Evolutionary conservation across 2,329 filamentous ascomycete species (phyloP).

Genomic region (Talaromyces atroroseus): DNA sequence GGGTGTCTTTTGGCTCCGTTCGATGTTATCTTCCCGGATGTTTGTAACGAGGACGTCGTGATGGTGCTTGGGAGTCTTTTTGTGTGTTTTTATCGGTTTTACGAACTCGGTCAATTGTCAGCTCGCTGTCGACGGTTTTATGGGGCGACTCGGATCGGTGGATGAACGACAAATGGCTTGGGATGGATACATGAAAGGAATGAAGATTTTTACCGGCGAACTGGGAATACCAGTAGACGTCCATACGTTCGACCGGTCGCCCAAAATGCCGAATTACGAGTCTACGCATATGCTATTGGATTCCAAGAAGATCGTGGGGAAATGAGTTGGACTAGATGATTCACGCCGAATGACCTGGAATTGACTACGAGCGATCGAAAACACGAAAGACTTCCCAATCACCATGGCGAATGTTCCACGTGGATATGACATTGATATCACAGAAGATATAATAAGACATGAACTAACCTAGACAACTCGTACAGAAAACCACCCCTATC

Average conservation of each 20-base stretch:
- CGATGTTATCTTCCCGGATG: neutral
- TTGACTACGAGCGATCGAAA: neutral
- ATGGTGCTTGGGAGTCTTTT: neutral
- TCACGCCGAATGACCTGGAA: neutral
- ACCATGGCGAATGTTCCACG: neutral
- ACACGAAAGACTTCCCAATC: neutral
- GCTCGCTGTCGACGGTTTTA: neutral
- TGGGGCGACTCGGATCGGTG: neutral
- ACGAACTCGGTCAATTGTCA: neutral
- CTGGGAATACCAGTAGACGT: neutral
- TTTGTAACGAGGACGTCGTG: neutral
- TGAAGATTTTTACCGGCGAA: neutral
- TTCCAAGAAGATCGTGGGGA: neutral
- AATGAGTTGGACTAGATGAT: neutral
- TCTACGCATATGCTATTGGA: neutral
- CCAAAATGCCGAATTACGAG: neutral
- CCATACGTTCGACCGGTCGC: neutral
- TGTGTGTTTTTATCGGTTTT: neutral
- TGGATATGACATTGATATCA: neutral
- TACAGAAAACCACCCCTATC: conserved; percentile 74
- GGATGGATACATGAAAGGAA: neutral
- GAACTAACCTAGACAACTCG: neutral
- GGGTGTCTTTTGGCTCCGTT: neutral
- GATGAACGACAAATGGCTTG: neutral
- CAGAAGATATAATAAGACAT: neutral